Evolutionary conservation across 208 protist genomes (phyloP).

Genomic region (Leishmania tarentolae): DNA sequence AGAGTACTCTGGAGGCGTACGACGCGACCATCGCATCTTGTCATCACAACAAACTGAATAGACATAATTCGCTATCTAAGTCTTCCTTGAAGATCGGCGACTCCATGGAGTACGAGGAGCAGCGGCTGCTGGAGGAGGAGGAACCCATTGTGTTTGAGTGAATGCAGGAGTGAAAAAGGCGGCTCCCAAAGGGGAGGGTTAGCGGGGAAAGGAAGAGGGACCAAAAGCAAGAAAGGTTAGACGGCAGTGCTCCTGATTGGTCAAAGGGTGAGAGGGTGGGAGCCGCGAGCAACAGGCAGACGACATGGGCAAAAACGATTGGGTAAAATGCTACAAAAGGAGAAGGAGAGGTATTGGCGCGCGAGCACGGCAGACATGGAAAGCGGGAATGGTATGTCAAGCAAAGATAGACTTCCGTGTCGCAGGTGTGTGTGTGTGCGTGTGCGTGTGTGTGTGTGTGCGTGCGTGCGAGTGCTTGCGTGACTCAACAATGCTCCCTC

Average conservation of each 20-base stretch:
- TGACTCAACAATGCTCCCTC: neutral
- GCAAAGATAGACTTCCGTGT: neutral
- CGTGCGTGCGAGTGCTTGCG: neutral
- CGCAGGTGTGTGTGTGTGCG: neutral
- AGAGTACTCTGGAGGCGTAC: constrained; percentile 1
- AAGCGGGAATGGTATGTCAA: neutral
- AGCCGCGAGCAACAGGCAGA: neutral
- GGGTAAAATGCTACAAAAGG: neutral
- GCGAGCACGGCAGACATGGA: neutral
- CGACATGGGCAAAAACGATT: neutral
- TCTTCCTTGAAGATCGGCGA: constrained; percentile 1
- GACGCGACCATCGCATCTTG: neutral
- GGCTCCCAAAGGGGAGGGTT: too few species aligned
- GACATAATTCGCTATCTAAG: constrained; percentile 1
- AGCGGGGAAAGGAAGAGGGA: neutral
- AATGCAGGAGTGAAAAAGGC: neutral
- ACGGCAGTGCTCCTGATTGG: neutral
- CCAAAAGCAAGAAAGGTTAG: neutral
- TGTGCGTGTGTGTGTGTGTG: neutral
- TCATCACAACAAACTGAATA: constrained; percentile 8
- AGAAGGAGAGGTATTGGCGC: neutral
- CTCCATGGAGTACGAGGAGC: constrained; percentile 30
- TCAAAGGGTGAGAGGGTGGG: neutral
- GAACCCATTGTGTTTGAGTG: constrained; percentile 43
- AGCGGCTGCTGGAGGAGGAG: constrained; percentile 30